Base-by-base conservation (phyloP, 495 filamentous ascomycete genomes). In the Aspergillus diversus region DNA sequence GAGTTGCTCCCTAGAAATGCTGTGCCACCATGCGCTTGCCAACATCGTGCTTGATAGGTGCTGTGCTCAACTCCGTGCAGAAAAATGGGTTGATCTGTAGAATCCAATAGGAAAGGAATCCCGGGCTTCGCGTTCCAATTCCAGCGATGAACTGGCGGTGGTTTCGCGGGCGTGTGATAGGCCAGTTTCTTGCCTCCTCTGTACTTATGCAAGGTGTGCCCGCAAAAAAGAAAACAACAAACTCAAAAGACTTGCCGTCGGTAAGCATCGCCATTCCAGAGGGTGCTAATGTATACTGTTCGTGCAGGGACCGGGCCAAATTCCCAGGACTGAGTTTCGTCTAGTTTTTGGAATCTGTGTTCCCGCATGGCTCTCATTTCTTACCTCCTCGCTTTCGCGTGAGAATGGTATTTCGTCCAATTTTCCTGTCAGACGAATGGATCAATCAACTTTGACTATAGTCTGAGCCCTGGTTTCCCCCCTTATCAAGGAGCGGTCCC, bases 291-390 rank as follows among this genome's bases (percentile, higher is more conserved):
- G 56, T 33, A 13, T 33, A 9, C 11, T 8, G 37, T 34, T 32
- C 7, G 33, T 51, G 49, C 52, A 46, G 43, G 56, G 43, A 16
- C 46, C 34, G 49, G 33, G 31, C 27, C 52, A 7, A 15, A 43
- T 13, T 13, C n/a, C 39, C n/a, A 15, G 39, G 11, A 11, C n/a
- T 35, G 35, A 35, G 46, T 31, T 13, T n/a, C 35, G 35, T 27
- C 21, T 27, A 27, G 47, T 48, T 57, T 61, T 58, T 39, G 33
- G 58, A 37, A 31, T 27, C 32, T 17, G 34, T 15, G 53, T 57
- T 65, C 58, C 58, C 63, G 57, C 57, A 57, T 61, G 58, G 58
- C 43, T 33, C 13, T 16, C 33, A 56, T 53, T 57, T 53, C 42
- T 63, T 51, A 53, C 42, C 55, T 57, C 53, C 55, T 43, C 27